These are phyloP conservation scores for Pythium plurisporium DNA, from an alignment of 352 stramenopile species.

Conservation along the genomic window DNA sequence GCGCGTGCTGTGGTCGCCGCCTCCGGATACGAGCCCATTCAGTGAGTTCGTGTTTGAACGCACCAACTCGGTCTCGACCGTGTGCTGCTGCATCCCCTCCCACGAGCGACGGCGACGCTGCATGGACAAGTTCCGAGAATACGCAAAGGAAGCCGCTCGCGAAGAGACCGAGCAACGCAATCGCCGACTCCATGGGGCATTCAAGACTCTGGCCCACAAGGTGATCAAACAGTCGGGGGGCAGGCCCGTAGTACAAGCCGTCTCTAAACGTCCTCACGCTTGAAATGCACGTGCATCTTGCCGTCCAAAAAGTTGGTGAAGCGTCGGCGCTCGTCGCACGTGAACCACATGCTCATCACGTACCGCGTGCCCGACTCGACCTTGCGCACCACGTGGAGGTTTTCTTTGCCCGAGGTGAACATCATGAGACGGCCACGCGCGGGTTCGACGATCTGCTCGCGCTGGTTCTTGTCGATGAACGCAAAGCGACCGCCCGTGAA, in stretches of 20 bases:
- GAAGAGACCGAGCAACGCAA: conserved; percentile 39
- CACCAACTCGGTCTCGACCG: conserved; percentile 50
- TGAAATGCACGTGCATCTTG: conserved; percentile 73
- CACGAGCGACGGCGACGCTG: conserved; percentile 37
- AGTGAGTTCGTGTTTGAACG: conserved; percentile 48
- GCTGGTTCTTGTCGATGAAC: conserved; percentile 77
- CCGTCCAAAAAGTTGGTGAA: conserved; percentile 91
- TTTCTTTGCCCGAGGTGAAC: conserved; percentile 89
- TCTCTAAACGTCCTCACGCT: conserved; percentile 33
- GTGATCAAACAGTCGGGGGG: conserved; percentile 20
- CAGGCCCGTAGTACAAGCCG: no score
- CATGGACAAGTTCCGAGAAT: conserved; percentile 53
- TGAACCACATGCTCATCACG: conserved; percentile 92
- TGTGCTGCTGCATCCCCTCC: conserved; percentile 60
- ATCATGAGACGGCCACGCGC: conserved; percentile 78
- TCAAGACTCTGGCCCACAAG: conserved; percentile 42
- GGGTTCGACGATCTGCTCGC: conserved; percentile 75
- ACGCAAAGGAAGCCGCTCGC: conserved; percentile 34
- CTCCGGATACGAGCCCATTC: conserved; percentile 29
- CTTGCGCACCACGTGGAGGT: conserved; percentile 80
- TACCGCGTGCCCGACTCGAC: conserved; percentile 77
- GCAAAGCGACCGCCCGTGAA: conserved; percentile 89
- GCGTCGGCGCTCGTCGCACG: conserved; percentile 78
- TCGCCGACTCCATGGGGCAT: conserved; percentile 42
- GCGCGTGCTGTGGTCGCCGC: conserved; percentile 43